A percentile compares a stretch with the other conserved stretches of the same genome.
Conservation (phyloP, 352 stramenopile genomes). For the Phytophthora constricta region DNA sequence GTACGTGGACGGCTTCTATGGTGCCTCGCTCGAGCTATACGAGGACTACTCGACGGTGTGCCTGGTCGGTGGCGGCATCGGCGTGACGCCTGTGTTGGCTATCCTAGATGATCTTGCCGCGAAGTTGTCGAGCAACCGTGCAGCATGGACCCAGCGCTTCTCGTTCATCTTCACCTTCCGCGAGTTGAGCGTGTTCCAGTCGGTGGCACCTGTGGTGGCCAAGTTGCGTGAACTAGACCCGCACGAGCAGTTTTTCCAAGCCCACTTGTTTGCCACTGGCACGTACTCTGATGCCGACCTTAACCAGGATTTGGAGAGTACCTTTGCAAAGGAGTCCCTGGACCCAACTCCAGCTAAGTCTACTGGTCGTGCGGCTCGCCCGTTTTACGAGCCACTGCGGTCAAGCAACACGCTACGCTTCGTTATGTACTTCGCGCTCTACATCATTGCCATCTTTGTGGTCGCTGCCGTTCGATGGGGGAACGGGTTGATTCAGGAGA, state of each 20-base stretch:
- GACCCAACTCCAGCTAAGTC: conserved; percentile 20
- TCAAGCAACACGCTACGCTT: conserved; percentile 45
- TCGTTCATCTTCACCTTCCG: conserved; percentile 53
- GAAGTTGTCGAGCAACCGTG: conserved; percentile 35
- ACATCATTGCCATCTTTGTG: conserved; percentile 44
- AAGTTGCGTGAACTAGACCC: conserved; percentile 48
- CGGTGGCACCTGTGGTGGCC: conserved; percentile 36
- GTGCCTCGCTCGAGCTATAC: conserved; percentile 51
- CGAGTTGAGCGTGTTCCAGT: conserved; percentile 45
- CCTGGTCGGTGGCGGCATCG: conserved; percentile 55
- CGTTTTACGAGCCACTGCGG: conserved; percentile 67
- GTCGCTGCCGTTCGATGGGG: conserved; percentile 49
- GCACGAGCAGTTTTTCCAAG: conserved; percentile 41
- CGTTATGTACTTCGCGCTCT: conserved; percentile 47
- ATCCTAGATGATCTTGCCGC: conserved; percentile 52
- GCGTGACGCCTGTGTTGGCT: conserved; percentile 51
- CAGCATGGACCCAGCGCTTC: conserved; percentile 44
- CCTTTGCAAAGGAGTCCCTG: conserved; percentile 13
- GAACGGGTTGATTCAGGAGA: conserved; percentile 58
- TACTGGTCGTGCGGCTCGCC: conserved; percentile 21
- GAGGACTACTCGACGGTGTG: conserved; percentile 55
- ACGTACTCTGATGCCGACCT: conserved; percentile 32
- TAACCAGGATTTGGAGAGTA: conserved; percentile 24
- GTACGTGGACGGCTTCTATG: conserved; percentile 68
- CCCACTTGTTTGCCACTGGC: conserved; percentile 40